A percentile compares a stretch with the other conserved stretches of the same genome.
phyloP scores from a whole-genome alignment of 129 eudicot species.

The Flaveria robusta region DNA sequence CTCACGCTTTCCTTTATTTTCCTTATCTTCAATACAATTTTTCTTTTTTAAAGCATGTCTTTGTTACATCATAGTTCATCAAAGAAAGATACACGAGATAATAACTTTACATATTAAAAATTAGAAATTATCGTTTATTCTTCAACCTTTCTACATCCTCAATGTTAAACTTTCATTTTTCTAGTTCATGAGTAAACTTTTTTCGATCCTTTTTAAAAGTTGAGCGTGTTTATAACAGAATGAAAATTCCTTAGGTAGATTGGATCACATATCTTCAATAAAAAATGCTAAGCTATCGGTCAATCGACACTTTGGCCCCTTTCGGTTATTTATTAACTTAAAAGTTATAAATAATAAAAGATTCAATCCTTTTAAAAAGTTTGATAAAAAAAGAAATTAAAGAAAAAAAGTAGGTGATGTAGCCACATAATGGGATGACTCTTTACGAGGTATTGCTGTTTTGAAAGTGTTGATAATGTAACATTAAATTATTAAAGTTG shows the following conservation, averaged over 20 bases:
- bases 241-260: neutral
- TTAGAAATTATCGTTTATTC: neutral
- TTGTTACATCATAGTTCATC: neutral
- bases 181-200: neutral
- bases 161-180: neutral
- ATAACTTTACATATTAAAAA: neutral
- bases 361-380: neutral
- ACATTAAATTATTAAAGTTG: neutral
- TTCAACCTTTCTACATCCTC: neutral
- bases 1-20: neutral
- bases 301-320: neutral
- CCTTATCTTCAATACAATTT: neutral
- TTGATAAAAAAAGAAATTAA: neutral
- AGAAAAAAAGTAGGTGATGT: neutral
- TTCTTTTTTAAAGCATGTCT: neutral
- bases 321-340: neutral
- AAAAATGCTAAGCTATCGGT: neutral
- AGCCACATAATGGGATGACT: no score
- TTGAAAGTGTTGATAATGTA: slow-evolving; percentile 5
- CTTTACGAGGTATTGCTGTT: neutral
- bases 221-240: neutral
- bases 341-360: neutral
- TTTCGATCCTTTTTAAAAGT: neutral
- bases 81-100: neutral
- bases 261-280: neutral